Base-by-base conservation (phyloP, 192 early-diverging fungal species). In the Entomortierella parvispora region DNA sequence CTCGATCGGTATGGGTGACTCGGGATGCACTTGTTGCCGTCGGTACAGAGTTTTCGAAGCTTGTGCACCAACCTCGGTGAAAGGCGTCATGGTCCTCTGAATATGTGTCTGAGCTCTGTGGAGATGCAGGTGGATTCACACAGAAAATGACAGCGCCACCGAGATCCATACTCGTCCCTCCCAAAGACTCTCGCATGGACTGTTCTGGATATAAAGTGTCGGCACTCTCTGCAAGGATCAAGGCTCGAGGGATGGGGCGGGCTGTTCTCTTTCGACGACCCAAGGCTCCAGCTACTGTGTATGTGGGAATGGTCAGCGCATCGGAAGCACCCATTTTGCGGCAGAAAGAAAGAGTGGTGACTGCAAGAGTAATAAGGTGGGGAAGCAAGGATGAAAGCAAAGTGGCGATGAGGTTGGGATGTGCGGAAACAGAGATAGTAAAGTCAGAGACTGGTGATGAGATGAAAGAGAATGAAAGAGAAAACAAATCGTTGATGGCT, bases 41-140 rank as follows among this genome's bases (percentile, higher is more conserved):
- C 5, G 37, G 25, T 43, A 37, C 62, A 8, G 52, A 17, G 9
- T 28, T 17, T 18, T 60, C 18, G n/a, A 34, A 43, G 25, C 51
- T 37, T n/a, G 71, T 55, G 37, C 60, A 31, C 71, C 71, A 75
- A n/a, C 49, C 50, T 12, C 48, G 28, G 8, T 67, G 32, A 7
- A 75, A 61, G 23, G 64, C 48, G 23, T 75, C 71, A 32, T 67
- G 71, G 1, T 75, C 71, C 48, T 75, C 71, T 0, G 58, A 31
- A 22, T 56, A 65, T 9, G 48, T 50, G 0, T 75, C 71, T 3
- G 64, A 67, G 18, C 65, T 58, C 18, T 55, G 58, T 2, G 64
- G 63, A 1, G 71, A 66, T 9, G 37, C 37, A 9, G 71, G 64
- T 2, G 71, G 64, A 25, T 67, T 75, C 11, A 75, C 71, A 32